phyloP scores from a whole-genome alignment of 176 grass and related monocot species.

The Paspalum vaginatum region DNA sequence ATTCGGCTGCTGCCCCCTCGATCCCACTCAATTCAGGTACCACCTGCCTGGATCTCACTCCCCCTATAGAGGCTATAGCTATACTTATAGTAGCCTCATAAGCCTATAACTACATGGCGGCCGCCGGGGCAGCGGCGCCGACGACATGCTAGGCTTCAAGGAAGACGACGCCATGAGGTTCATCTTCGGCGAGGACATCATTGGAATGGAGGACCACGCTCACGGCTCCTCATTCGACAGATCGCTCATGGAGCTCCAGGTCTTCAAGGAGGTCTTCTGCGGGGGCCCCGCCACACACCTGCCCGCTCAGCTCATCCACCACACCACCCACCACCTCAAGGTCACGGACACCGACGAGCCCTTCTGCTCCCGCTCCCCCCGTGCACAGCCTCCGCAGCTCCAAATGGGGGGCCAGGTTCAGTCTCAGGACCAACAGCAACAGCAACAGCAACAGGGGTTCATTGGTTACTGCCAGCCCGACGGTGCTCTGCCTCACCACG shows the following conservation, averaged over 20 bases:
- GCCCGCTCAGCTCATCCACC: conserved; percentile 10
- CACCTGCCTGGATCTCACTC: neutral
- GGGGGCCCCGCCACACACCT: neutral
- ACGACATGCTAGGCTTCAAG: conserved; percentile 44
- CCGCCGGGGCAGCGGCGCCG: neutral
- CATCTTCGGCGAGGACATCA: conserved; percentile 79
- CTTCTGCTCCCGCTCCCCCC: no score
- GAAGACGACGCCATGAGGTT: conserved; percentile 63
- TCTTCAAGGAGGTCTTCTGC: conserved; percentile 78
- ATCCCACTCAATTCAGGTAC: neutral
- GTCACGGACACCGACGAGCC: neutral
- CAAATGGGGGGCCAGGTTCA: no score
- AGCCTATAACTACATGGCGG: no score
- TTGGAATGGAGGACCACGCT: conserved; percentile 7
- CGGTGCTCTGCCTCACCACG: no score
- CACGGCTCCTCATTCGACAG: conserved; percentile 51
- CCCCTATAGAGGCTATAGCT: no score
- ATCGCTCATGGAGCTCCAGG: conserved; percentile 57
- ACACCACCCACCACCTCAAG: neutral
- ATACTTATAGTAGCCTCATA: no score
- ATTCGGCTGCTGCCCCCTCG: neutral
- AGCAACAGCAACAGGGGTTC: neutral
- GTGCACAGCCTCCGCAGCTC: no score
- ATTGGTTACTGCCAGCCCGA: conserved; percentile 34
- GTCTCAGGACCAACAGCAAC: neutral